Evolutionary conservation across 345 rosid genomes (phyloP).

Genomic region (Eutrema yunnanense): DNA sequence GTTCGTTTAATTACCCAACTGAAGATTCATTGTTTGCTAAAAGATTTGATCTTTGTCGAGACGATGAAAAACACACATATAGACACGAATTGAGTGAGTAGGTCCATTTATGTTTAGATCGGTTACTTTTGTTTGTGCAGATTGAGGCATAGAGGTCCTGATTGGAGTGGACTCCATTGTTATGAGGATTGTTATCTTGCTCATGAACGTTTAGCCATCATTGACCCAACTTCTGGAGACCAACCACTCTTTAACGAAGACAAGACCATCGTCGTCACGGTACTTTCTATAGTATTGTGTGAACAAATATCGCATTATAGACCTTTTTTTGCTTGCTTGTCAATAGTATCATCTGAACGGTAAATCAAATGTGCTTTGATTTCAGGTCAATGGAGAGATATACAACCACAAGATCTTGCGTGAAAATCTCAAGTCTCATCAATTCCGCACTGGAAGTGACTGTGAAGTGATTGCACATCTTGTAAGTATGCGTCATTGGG

Average conservation of each 20-base stretch:
- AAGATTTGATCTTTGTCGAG: neutral
- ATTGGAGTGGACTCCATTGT: constrained; percentile 76
- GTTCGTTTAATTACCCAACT: neutral
- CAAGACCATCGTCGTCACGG: constrained; percentile 67
- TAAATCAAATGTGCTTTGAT: neutral
- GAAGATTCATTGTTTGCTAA: neutral
- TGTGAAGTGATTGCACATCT: constrained; percentile 87
- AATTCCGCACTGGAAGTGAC: constrained; percentile 74
- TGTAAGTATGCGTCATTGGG: constrained; percentile 36
- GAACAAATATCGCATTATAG: neutral
- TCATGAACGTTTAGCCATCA: constrained; percentile 72
- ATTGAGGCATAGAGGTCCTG: constrained; percentile 75
- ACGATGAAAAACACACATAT: neutral
- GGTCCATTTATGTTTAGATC: neutral
- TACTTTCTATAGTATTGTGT: constrained; percentile 18
- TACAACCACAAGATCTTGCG: constrained; percentile 63
- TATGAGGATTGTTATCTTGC: constrained; percentile 58
- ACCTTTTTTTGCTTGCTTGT: neutral
- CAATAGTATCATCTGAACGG: neutral
- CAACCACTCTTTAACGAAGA: constrained; percentile 80
- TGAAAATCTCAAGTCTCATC: constrained; percentile 49
- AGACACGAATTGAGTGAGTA: neutral
- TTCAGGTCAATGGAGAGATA: constrained; percentile 78
- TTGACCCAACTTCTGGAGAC: constrained; percentile 82
- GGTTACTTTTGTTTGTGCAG: constrained; percentile 30